Conservation (phyloP, 1,284 basidiomycete genomes). For the Irpex sp. region DNA sequence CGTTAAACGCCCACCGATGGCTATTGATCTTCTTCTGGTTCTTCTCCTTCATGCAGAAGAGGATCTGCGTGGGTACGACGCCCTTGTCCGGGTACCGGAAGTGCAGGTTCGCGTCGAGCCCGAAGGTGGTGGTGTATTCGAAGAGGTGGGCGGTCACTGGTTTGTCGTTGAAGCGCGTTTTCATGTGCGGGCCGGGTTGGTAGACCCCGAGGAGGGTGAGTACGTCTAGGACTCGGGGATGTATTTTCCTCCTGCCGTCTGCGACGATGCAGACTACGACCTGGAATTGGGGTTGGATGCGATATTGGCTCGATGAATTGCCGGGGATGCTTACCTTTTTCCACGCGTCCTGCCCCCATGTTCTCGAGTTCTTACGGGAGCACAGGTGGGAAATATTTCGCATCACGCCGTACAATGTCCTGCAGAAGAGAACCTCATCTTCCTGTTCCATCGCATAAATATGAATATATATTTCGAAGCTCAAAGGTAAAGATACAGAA, state of each 20-base stretch:
- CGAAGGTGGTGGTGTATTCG: conserved; percentile 93
- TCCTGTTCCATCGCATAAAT: conserved; percentile 50
- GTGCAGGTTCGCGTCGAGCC: conserved; percentile 81
- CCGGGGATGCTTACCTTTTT: conserved; percentile 66
- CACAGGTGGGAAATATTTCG: conserved; percentile 87
- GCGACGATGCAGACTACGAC: conserved; percentile 95
- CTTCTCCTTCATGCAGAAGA: conserved; percentile 92
- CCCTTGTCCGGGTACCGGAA: conserved; percentile 95
- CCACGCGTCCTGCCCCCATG: conserved; percentile 97
- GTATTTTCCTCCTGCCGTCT: conserved; percentile 89
- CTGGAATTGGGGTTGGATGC: conserved; percentile 31
- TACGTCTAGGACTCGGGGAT: conserved; percentile 92
- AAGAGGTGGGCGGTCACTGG: conserved; percentile 92
- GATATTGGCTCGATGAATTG: neutral
- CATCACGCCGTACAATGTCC: conserved; percentile 97
- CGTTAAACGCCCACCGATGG: conserved; percentile 95
- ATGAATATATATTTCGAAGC: neutral
- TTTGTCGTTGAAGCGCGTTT: conserved; percentile 83
- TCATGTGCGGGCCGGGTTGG: conserved; percentile 79
- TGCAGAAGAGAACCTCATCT: conserved; percentile 89
- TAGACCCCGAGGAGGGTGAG: conserved; percentile 78
- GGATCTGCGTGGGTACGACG: conserved; percentile 89
- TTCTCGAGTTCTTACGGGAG: conserved; percentile 88
- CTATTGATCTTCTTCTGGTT: conserved; percentile 97
- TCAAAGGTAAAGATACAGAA: conserved; percentile 11